These are phyloP conservation scores for Ilyonectria robusta DNA, from an alignment of 2,329 filamentous ascomycete genomes.

Conservation along the genomic window DNA sequence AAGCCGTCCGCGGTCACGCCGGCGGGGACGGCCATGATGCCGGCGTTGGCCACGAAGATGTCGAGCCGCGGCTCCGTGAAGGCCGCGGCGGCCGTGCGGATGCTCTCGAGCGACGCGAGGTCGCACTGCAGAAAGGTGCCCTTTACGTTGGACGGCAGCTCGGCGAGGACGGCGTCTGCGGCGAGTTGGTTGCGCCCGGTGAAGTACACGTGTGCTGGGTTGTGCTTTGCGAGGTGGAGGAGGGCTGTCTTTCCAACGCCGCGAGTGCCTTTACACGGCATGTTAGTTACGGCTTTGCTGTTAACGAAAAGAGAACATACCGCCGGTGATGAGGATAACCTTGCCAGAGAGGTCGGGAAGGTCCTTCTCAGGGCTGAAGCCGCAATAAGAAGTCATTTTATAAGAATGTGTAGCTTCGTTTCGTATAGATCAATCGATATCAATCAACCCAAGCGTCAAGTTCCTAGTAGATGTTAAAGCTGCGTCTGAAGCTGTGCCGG, in stretches of 20 bases:
- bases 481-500: not conserved
- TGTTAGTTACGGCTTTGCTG: constrained; percentile 14
- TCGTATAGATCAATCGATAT: not conserved
- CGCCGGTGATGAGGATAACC: constrained; percentile 66
- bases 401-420: not conserved
- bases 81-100: constrained; percentile 59
- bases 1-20: constrained; percentile 52
- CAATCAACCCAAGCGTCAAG: too few species aligned
- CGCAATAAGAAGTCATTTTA: constrained; percentile 36
- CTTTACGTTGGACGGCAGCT: constrained; percentile 45
- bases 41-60: constrained; percentile 57
- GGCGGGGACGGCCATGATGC: constrained; percentile 50
- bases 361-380: constrained; percentile 57
- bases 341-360: constrained; percentile 62
- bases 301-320: constrained; percentile 44
- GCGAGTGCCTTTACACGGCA: constrained; percentile 50
- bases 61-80: constrained; percentile 60
- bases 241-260: constrained; percentile 49
- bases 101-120: constrained; percentile 63
- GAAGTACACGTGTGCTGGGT: constrained; percentile 68
- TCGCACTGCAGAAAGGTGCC: constrained; percentile 60
- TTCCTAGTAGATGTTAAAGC: not conserved
- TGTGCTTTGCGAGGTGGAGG: constrained; percentile 54
- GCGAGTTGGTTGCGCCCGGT: constrained; percentile 63
- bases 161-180: constrained; percentile 59